phyloP scores from a whole-genome alignment of 2,329 filamentous ascomycete species.

The Cytospora paraplurivora region DNA sequence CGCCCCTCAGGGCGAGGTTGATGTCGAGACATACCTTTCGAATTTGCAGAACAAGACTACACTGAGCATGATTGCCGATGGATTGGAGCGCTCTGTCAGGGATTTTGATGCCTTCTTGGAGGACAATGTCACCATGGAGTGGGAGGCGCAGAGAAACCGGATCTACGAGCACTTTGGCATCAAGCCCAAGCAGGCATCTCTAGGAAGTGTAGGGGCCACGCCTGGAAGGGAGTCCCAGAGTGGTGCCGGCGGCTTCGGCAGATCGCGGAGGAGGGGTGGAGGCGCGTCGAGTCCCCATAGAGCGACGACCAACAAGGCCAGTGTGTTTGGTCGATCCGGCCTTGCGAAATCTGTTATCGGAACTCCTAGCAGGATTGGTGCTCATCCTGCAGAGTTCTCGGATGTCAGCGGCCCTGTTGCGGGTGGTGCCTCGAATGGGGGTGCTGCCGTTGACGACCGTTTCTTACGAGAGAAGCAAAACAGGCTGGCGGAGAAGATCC shows the following conservation, averaged over 20 bases:
- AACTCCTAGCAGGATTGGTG: slow-evolving; percentile 68
- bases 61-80: slow-evolving; percentile 86
- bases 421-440: slow-evolving; percentile 47
- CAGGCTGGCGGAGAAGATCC: slow-evolving; percentile 77
- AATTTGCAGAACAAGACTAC: slow-evolving; percentile 90
- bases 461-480: slow-evolving; percentile 82
- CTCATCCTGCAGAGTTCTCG: slow-evolving; percentile 66
- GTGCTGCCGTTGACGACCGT: slow-evolving; percentile 67
- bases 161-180: slow-evolving; percentile 98
- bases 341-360: slow-evolving; percentile 88
- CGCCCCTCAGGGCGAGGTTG: slow-evolving; percentile 53
- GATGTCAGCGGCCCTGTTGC: slow-evolving; percentile 63
- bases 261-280: slow-evolving; percentile 53
- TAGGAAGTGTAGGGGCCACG: slow-evolving; percentile 36
- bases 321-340: slow-evolving; percentile 65
- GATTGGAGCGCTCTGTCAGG: slow-evolving; percentile 82
- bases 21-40: slow-evolving; percentile 77
- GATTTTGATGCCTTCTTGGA: slow-evolving; percentile 95
- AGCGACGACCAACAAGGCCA: slow-evolving; percentile 45
- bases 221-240: slow-evolving; percentile 52
- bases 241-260: slow-evolving; percentile 64
- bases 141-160: slow-evolving; percentile 88
- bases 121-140: slow-evolving; percentile 92
- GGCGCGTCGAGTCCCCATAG: slow-evolving; percentile 38
- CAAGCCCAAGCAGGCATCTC: slow-evolving; percentile 54